Conservation (phyloP, 495 filamentous ascomycete genomes). For the Neohortaea acidophila region DNA sequence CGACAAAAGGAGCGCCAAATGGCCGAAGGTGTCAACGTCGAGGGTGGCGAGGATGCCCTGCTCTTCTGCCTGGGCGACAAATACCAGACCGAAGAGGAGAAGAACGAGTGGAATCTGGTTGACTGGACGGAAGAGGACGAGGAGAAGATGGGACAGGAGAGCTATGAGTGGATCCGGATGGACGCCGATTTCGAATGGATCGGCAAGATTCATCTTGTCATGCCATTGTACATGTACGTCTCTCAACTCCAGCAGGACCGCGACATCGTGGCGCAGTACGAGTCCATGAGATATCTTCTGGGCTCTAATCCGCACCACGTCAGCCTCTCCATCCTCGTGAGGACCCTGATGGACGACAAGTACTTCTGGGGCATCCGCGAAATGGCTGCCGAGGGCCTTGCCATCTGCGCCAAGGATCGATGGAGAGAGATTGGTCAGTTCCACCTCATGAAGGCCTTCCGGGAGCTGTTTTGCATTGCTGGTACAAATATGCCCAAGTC, state of each 20-base stretch:
- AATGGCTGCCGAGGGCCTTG: slow-evolving; percentile 59
- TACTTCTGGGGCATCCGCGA: slow-evolving; percentile 89
- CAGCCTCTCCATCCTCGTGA: slow-evolving; percentile 67
- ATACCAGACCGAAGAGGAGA: slow-evolving; percentile 65
- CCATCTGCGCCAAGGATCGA: slow-evolving; percentile 39
- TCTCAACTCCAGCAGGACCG: slow-evolving; percentile 95
- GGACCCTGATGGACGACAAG: slow-evolving; percentile 76
- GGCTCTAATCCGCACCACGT: slow-evolving; percentile 50
- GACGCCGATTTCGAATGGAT: slow-evolving; percentile 99
- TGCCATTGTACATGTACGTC: slow-evolving; percentile 92
- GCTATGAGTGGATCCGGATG: slow-evolving; percentile 96
- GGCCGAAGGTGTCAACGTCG: slow-evolving; percentile 45
- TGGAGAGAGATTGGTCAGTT: slow-evolving; percentile 64
- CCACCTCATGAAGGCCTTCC: slow-evolving; percentile 72
- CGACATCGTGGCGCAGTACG: slow-evolving; percentile 88
- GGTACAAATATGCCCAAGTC: slow-evolving; percentile 58
- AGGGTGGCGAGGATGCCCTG: slow-evolving; percentile 66
- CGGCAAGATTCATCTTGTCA: slow-evolving; percentile 57
- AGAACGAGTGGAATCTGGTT: slow-evolving; percentile 62
- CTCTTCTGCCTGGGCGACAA: slow-evolving; percentile 91
- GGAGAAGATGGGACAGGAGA: slow-evolving; percentile 80
- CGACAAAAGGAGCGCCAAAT: slow-evolving; percentile 68
- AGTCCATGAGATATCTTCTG: slow-evolving; percentile 52
- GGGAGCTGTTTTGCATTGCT: slow-evolving; percentile 72
- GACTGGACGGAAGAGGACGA: slow-evolving; percentile 85